These are phyloP conservation scores for Termitomyces eurrhizus DNA, from an alignment of 768 basidiomycete species.

Conservation along the genomic window DNA sequence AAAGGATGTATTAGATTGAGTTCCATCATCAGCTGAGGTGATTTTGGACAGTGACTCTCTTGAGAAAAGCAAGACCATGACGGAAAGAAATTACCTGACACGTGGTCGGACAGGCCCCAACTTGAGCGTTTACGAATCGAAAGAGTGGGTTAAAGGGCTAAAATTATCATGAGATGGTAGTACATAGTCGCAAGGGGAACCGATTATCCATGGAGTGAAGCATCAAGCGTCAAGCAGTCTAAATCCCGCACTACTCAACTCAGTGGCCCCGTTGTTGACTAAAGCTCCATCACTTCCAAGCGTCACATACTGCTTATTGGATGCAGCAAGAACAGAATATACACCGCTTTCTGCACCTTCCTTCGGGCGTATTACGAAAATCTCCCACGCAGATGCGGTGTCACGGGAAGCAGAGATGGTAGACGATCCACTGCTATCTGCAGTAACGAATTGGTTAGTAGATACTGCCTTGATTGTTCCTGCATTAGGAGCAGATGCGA, in stretches of 20 bases:
- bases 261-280: slow-evolving; percentile 24
- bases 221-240: slow-evolving; percentile 9
- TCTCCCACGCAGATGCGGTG: slow-evolving; percentile 25
- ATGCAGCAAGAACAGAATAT: slow-evolving; percentile 28
- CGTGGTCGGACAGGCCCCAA: background rate
- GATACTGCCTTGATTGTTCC: slow-evolving; percentile 24
- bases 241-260: slow-evolving; percentile 24
- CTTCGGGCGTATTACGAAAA: slow-evolving; percentile 25
- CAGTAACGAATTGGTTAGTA: slow-evolving; percentile 26
- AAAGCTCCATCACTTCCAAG: slow-evolving; percentile 21
- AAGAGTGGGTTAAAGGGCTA: background rate
- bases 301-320: slow-evolving; percentile 26
- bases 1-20: background rate
- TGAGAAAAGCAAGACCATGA: background rate
- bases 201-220: background rate
- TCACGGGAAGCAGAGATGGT: slow-evolving; percentile 24
- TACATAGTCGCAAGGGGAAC: background rate
- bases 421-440: slow-evolving; percentile 25
- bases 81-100: background rate
- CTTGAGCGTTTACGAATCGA: background rate
- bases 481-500: slow-evolving; percentile 27
- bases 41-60: background rate
- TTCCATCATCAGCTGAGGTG: background rate
- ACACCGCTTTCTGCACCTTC: slow-evolving; percentile 19
- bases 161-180: background rate